Evolutionary conservation across 768 basidiomycete species (phyloP).

Genomic region (Trametes cinnabarina): DNA sequence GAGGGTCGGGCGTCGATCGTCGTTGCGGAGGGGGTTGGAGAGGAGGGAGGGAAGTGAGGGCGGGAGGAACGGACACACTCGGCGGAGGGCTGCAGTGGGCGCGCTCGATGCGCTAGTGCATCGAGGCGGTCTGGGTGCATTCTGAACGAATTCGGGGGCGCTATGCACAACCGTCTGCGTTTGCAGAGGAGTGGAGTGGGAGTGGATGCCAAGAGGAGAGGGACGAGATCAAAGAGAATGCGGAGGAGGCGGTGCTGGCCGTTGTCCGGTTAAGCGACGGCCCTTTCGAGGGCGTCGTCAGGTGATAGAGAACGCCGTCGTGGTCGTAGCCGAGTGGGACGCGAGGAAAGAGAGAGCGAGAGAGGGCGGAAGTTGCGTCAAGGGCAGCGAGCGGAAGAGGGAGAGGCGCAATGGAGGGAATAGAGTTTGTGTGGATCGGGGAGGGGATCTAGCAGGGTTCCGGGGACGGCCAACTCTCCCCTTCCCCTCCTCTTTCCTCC

Average conservation of each 20-base stretch:
- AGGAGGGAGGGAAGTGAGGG: background rate
- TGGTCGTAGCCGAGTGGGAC: background rate
- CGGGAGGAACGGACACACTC: background rate
- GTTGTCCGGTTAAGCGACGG: background rate
- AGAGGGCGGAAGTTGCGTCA: background rate
- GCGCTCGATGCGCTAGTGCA: background rate
- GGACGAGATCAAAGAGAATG: background rate
- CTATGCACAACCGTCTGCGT: no score
- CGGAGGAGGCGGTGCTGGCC: conserved; percentile 6
- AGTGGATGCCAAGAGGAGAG: background rate
- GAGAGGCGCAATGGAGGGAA: background rate
- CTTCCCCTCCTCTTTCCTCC: background rate
- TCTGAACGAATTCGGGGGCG: no score
- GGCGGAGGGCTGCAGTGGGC: background rate
- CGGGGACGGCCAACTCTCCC: background rate
- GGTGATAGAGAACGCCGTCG: no score
- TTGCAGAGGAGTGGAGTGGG: background rate
- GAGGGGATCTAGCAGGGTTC: background rate
- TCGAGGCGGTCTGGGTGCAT: background rate
- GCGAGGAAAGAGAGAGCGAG: background rate
- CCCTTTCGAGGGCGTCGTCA: background rate
- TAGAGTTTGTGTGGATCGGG: background rate
- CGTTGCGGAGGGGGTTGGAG: background rate
- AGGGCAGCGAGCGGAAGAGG: background rate
- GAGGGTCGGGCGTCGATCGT: background rate